Percentiles rank a stretch among this genome's conserved stretches.
phyloP scores from a whole-genome alignment of 345 rosid species.

The Hevea brasiliensis region DNA sequence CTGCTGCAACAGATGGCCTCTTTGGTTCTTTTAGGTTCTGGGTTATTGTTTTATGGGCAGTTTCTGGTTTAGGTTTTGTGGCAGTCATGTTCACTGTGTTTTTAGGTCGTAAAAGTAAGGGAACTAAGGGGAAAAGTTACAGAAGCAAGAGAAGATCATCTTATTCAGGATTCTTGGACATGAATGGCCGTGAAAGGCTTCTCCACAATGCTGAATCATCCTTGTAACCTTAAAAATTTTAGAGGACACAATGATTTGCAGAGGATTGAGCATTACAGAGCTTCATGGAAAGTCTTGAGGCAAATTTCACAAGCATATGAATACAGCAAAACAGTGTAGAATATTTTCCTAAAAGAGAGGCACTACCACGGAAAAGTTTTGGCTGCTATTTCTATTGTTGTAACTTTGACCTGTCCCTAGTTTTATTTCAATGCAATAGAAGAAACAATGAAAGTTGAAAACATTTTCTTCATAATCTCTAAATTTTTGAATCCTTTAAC shows the following conservation, averaged over 20 bases:
- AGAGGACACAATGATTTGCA: not conserved
- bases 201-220: slow-evolving; percentile 44
- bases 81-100: slow-evolving; percentile 54
- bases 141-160: slow-evolving; percentile 64
- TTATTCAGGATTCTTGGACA: slow-evolving; percentile 45
- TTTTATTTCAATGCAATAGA: not conserved
- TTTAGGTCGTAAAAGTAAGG: slow-evolving; percentile 57
- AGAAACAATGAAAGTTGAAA: no score
- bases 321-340: slow-evolving; percentile 4
- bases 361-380: not conserved
- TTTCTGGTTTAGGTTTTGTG: slow-evolving; percentile 74
- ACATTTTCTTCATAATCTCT: no score
- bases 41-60: slow-evolving; percentile 68
- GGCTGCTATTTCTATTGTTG: not conserved
- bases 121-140: slow-evolving; percentile 54
- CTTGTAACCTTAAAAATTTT: slow-evolving; percentile 20
- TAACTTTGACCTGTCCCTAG: not conserved
- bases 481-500: no score
- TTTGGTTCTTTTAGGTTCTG: slow-evolving; percentile 68
- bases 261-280: slow-evolving; percentile 4
- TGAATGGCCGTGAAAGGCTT: slow-evolving; percentile 49
- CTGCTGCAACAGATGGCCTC: slow-evolving; percentile 41
- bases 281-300: not conserved
- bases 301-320: not conserved
- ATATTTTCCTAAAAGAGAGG: not conserved